These are phyloP conservation scores for Globisporangium yorkense DNA, from an alignment of 352 stramenopile genomes.

Conservation along the genomic window DNA sequence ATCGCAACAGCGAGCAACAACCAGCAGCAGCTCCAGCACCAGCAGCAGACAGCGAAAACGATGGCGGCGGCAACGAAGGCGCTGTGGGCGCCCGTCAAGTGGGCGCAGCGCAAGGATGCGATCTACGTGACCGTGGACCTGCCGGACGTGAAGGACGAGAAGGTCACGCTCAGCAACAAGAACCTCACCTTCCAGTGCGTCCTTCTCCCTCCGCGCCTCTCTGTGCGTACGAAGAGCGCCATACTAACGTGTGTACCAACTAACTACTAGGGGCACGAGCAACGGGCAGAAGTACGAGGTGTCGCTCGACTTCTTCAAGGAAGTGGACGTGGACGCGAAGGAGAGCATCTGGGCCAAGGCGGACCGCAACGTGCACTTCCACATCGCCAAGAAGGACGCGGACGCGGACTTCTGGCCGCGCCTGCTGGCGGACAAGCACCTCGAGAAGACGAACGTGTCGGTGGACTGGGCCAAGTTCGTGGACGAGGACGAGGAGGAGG, in stretches of 20 bases:
- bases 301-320: constrained; percentile 94
- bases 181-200: constrained; percentile 84
- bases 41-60: background rate
- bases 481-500: constrained; percentile 95
- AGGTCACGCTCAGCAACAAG: constrained; percentile 87
- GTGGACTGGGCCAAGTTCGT: constrained; percentile 97
- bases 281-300: constrained; percentile 93
- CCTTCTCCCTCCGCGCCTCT: background rate
- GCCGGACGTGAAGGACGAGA: constrained; percentile 91
- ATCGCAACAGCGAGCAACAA: background rate
- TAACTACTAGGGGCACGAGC: constrained; percentile 62
- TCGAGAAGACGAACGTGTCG: constrained; percentile 96
- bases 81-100: constrained; percentile 91
- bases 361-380: constrained; percentile 93
- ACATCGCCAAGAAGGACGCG: constrained; percentile 95
- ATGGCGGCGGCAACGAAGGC: constrained; percentile 21
- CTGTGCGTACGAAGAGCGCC: background rate
- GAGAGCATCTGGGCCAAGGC: constrained; percentile 95
- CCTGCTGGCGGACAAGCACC: constrained; percentile 93
- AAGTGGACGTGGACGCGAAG: constrained; percentile 85
- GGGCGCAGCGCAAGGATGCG: constrained; percentile 95
- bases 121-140: constrained; percentile 96
- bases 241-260: background rate
- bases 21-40: background rate
- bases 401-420: constrained; percentile 94